A percentile compares a stretch with the other conserved stretches of the same genome.
phyloP scores from a whole-genome alignment of 768 basidiomycete species.

The Dacryopinax primogenitus region DNA sequence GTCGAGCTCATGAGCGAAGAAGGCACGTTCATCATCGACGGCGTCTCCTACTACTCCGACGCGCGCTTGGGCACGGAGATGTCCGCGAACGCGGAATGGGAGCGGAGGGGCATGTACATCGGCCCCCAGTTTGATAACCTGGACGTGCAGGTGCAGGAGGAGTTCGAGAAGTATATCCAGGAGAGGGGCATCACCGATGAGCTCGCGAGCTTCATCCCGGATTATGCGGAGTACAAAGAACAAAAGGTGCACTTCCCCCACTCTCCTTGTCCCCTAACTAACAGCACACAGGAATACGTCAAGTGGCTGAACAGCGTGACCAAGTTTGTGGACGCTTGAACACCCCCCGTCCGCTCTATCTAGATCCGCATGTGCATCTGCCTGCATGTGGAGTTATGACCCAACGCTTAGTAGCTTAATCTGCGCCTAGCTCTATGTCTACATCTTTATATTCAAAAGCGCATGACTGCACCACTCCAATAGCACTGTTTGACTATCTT shows the following conservation, averaged over 20 bases:
- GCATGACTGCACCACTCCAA: too few relatives aligned
- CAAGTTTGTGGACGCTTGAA: constrained; percentile 52
- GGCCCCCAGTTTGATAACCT: constrained; percentile 92
- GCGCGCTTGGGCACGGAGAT: constrained; percentile 56
- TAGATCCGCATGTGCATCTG: background rate
- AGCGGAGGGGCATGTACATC: constrained; percentile 78
- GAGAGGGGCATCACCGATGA: constrained; percentile 80
- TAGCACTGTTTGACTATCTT: too few relatives aligned
- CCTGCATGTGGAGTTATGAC: background rate
- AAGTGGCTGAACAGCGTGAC: constrained; percentile 76
- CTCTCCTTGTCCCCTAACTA: constrained; percentile 9
- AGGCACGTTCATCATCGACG: constrained; percentile 73
- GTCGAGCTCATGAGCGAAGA: constrained; percentile 70
- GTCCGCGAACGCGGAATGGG: constrained; percentile 87
- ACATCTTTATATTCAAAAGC: too few relatives aligned
- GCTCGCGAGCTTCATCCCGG: constrained; percentile 75
- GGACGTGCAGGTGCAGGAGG: constrained; percentile 74
- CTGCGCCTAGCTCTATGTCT: too few relatives aligned
- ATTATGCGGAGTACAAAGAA: constrained; percentile 82
- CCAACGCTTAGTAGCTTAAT: background rate
- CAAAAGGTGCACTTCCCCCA: constrained; percentile 49
- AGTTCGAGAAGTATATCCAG: constrained; percentile 77
- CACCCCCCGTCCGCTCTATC: background rate
- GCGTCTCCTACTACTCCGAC: constrained; percentile 74
- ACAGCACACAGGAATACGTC: constrained; percentile 63